Percentiles rank a stretch among this genome's conserved stretches.
phyloP scores from a whole-genome alignment of 1,284 basidiomycete species.

The Cutaneotrichosporon cavernicola region DNA sequence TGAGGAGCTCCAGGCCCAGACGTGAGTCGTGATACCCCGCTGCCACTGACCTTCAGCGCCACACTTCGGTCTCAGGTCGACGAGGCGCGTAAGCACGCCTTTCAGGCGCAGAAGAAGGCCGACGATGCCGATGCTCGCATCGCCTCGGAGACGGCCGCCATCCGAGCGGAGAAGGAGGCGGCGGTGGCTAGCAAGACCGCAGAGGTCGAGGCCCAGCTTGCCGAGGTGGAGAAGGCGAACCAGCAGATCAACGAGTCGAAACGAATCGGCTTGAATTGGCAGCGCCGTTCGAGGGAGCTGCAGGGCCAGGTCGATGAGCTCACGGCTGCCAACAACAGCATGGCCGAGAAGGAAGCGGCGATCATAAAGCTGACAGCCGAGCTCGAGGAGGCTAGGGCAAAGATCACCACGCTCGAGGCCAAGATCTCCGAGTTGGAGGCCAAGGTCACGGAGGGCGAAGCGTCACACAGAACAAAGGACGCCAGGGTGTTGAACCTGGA shows the following conservation, averaged over 20 bases:
- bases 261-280: slow-evolving; percentile 44
- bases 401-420: slow-evolving; percentile 38
- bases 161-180: slow-evolving; percentile 42
- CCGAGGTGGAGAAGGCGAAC: slow-evolving; percentile 31
- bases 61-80: slow-evolving; percentile 66
- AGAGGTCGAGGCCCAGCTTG: slow-evolving; percentile 32
- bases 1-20: slow-evolving; percentile 72
- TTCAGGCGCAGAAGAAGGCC: slow-evolving; percentile 33
- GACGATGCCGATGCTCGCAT: slow-evolving; percentile 40
- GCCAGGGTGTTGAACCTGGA: slow-evolving; percentile 37
- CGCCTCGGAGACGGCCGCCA: slow-evolving; percentile 34
- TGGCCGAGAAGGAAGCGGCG: slow-evolving; percentile 33
- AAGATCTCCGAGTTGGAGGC: slow-evolving; percentile 38
- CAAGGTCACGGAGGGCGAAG: slow-evolving; percentile 33
- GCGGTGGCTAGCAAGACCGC: slow-evolving; percentile 31
- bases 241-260: slow-evolving; percentile 31
- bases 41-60: slow-evolving; percentile 59
- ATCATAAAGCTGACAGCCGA: slow-evolving; percentile 29
- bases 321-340: slow-evolving; percentile 1
- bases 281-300: slow-evolving; percentile 33
- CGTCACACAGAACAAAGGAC: slow-evolving; percentile 32
- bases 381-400: slow-evolving; percentile 32
- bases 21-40: slow-evolving; percentile 56
- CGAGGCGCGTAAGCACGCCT: slow-evolving; percentile 73
- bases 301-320: slow-evolving; percentile 6